Evolutionary conservation across 257 asterid genomes (phyloP), one percentile per base, ranked within the genome.

Genomic region (Osmanthus fragrans): DNA sequence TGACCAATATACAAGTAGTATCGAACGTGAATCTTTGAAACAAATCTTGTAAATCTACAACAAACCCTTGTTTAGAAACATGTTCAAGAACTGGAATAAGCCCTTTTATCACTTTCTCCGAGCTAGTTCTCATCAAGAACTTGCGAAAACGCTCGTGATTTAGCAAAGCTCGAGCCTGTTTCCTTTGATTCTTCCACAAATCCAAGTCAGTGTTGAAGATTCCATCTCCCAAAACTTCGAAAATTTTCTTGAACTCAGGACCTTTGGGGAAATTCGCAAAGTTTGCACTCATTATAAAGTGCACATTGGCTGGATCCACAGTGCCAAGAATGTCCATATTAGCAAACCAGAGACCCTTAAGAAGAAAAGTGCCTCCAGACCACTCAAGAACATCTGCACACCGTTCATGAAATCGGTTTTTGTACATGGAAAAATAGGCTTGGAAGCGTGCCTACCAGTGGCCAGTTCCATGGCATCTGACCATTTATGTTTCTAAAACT

Each of bases 11-110:
- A 30, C 89, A 87, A 7, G 94, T 88, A 11, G 88, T 84, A 71
- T 90, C 96, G 47, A 90, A 90, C 0, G 96, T 88, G 27, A 86
- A 77, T 58, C 96, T 71, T 45, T 89, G 96, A 68, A 86, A 90
- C 60, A 88, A 30, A 27, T 90, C 93, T 65, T 90, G 94, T n/a
- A 90, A 42, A 82, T 90, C 92, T 9, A 90, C 30, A 34, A 80
- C 81, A 3, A 18, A 0, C 4, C 85, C 86, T 0, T 78, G 13
- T 8, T 47, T 5, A 0, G 80, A 64, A 1, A 85, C 84, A 39
- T 80, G 88, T 18, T 90, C 92, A 0, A 90, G 88, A 76, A 89
- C 80, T 0, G 89, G 91, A 36, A 89, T 40, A 60, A 90, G 72
- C 16, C 91, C 89, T 0, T 74, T 37, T 36, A 86, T 79, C 34